Base-by-base conservation (phyloP, 192 early-diverging fungal species). In the Entophlyctis luteolus region DNA sequence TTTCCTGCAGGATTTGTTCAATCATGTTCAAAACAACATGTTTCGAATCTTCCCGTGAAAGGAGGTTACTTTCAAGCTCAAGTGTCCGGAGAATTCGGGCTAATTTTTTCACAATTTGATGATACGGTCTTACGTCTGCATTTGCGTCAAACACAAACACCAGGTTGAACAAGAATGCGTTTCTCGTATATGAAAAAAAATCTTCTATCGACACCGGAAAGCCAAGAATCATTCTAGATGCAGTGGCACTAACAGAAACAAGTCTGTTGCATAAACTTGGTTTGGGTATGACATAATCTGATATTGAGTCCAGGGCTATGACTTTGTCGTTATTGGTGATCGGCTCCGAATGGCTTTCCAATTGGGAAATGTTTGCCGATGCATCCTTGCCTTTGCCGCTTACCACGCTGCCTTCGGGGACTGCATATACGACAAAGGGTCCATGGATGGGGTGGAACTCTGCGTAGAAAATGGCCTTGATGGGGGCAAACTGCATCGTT, bases 141-240 rank as follows among this genome's bases (percentile, higher is more conserved):
- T 83, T 74, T 52, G n/a, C 20, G 52, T 93, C 91, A 81, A 98
- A 97, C 12, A 93, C 89, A 85, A 98, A 96, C 57, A 91, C 89
- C 48, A 95, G 79, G 75, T 98, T 98, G 79, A 95, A 98, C 28
- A 93, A 81, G 49, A 95, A 78, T 31, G 83, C 87, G 74, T 94
- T 95, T 23, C 96, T 79, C 52, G 78, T 74, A 62, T 93, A 91
- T n/a, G n/a, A n/a, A 46, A 85, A 77, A 48, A 79, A 50, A 56
- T 90, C 81, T 28, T 83, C 73, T n/a, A 95, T 86, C 29, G 72
- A 66, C 5, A 95, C 86, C 3, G 92, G 93, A 54, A 75, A 67
- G 10, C 75, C 90, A 70, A 94, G 78, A 16, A 93, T 78, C 67
- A 88, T 84, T 70, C 89, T 89, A 10, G 80, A 77, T 29, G 79